These are phyloP conservation scores for Hydrangea macrophylla DNA, from an alignment of 148 eudicot genomes.

Conservation along the genomic window DNA sequence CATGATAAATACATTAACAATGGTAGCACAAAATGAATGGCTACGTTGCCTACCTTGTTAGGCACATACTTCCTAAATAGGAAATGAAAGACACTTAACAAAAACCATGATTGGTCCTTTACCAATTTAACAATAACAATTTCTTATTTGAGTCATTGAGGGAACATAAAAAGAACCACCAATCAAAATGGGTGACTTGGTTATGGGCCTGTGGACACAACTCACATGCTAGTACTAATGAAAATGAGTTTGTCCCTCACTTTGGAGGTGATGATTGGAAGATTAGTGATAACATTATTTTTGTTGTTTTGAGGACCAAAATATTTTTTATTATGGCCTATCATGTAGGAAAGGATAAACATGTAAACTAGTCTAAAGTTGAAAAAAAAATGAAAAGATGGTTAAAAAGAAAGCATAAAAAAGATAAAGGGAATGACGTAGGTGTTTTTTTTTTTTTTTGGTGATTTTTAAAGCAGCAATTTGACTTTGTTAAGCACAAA, in stretches of 20 bases:
- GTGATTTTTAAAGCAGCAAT: conserved; percentile 14
- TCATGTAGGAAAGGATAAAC: conserved; percentile 18
- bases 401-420: conserved; percentile 16
- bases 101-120: conserved; percentile 17
- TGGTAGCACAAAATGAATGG: conserved; percentile 10
- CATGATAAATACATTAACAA: conserved; percentile 2
- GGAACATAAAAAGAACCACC: background rate
- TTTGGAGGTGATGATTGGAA: conserved; percentile 14
- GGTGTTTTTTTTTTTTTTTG: too few species aligned
- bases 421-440: background rate
- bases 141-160: background rate
- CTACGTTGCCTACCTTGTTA: conserved; percentile 13
- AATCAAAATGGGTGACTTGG: conserved; percentile 9
- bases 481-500: conserved; percentile 7
- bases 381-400: conserved; percentile 23
- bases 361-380: conserved; percentile 10
- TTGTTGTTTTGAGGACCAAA: background rate
- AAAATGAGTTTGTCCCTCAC: conserved; percentile 30
- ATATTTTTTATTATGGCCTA: conserved; percentile 3
- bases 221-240: conserved; percentile 19
- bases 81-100: conserved; percentile 12
- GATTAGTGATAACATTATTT: background rate
- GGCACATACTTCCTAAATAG: conserved; percentile 18
- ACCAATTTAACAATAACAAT: too few species aligned
- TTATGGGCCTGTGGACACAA: conserved; percentile 23